Conservation (phyloP, 495 filamentous ascomycete genomes). For the Viridothelium virens region DNA sequence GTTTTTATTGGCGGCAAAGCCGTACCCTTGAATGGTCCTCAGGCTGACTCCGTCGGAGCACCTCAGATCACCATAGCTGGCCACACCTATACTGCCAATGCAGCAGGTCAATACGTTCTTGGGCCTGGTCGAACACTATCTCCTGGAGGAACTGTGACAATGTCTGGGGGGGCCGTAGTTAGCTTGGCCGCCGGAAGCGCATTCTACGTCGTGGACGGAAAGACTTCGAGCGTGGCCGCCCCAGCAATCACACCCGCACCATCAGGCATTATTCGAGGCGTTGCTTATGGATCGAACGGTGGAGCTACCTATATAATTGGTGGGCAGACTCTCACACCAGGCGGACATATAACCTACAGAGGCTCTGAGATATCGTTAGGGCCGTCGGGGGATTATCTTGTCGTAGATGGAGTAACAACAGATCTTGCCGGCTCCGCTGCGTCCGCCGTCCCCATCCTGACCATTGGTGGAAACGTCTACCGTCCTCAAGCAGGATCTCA, state of each 20-base stretch:
- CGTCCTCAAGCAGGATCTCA: slow-evolving; percentile 27
- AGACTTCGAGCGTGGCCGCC: slow-evolving; percentile 20
- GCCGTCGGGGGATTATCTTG: not conserved
- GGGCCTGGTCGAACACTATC: slow-evolving; percentile 27
- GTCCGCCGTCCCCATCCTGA: slow-evolving; percentile 28
- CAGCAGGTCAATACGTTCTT: slow-evolving; percentile 33
- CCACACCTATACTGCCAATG: slow-evolving; percentile 30
- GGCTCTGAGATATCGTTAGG: slow-evolving; percentile 8
- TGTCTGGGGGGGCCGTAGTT: slow-evolving; percentile 24
- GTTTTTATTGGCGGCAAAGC: not conserved
- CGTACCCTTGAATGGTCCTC: not conserved
- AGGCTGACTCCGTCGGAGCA: not conserved
- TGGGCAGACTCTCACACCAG: slow-evolving; percentile 20
- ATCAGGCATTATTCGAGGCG: slow-evolving; percentile 16
- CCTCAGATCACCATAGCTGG: slow-evolving; percentile 32
- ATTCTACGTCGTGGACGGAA: slow-evolving; percentile 29
- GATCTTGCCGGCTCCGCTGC: slow-evolving; percentile 1
- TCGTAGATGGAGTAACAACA: slow-evolving; percentile 10
- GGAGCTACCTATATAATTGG: slow-evolving; percentile 21
- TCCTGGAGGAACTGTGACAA: slow-evolving; percentile 28
- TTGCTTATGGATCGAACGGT: slow-evolving; percentile 17
- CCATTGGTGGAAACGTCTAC: slow-evolving; percentile 29
- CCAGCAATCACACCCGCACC: slow-evolving; percentile 23
- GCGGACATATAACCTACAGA: slow-evolving; percentile 19
- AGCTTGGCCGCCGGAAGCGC: slow-evolving; percentile 22